Evolutionary conservation across 768 basidiomycete genomes (phyloP), one percentile per base, ranked within the genome.

Genomic region (Albatrellus ellisii): DNA sequence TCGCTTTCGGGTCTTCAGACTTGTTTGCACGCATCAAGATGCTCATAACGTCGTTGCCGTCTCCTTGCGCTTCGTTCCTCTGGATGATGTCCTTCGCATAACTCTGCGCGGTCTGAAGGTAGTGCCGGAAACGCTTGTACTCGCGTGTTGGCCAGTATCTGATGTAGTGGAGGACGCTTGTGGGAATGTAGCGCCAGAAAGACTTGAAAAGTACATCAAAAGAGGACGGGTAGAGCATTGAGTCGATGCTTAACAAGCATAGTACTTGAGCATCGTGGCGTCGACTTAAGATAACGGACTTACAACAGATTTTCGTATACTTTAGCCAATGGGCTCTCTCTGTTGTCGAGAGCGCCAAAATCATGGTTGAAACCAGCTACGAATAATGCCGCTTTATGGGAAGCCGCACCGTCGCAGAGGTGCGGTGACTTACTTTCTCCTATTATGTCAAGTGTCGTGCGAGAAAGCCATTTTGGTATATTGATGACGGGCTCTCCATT

Each of bases 381-480:
- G 24, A 5, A 11, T 9, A 7, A 24, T 49, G 36, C 14, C 21
- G 28, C 22, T 22, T 21, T 12, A 17, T 20, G 28, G 12, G 33
- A 11, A 4, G 1, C 2, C 5, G 17, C 22, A 14, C 17, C 0
- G 12, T 21, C 35, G 21, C 17, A 7, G 24, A 12, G 3, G 20
- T 7, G 20, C 35, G n/a, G 2, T 35, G 9, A 24, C 21, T 34
- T 21, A 55, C 53, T 51, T 39, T 54, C 51, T 9, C 53, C 53
- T n/a, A 58, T 56, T 15, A 56, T 49, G 32, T 56, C 55, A n/a
- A 56, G 39, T 8, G 55, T 56, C 36, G 50, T 48, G 1, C 54
- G 44, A 11, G 49, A 48, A 8, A 57, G 42, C 56, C 53, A 54
- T 2, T 39, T 9, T 12, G 26, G 21, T 10, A 53, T 42, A 36